Evolutionary conservation across 2,329 filamentous ascomycete genomes (phyloP).

Genomic region (Neodidymelliopsis sp.): DNA sequence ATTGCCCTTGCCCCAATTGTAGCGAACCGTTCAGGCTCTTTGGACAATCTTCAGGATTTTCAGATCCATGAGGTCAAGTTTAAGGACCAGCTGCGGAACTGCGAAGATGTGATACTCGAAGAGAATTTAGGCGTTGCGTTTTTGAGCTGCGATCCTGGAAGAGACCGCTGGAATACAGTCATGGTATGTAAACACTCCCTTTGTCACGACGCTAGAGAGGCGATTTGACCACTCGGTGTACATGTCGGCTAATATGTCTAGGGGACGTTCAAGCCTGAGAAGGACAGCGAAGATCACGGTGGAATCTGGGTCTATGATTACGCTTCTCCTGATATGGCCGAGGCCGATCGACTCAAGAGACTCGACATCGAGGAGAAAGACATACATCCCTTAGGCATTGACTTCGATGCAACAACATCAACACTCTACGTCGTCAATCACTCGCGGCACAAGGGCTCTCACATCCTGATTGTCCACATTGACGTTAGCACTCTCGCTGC

Average conservation of each 20-base stretch:
- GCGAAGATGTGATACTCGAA: constrained; percentile 54
- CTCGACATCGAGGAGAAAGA: constrained; percentile 35
- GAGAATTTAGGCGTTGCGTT: constrained; percentile 46
- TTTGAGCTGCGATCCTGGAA: constrained; percentile 53
- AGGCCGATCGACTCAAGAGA: constrained; percentile 28
- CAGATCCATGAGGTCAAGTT: constrained; percentile 45
- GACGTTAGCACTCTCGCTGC: constrained; percentile 30
- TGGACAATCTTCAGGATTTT: constrained; percentile 33
- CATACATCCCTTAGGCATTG: constrained; percentile 55
- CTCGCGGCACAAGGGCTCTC: constrained; percentile 37
- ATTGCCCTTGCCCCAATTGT: constrained; percentile 24
- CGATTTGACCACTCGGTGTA: background rate
- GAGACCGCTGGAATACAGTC: constrained; percentile 56
- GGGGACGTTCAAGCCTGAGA: constrained; percentile 41
- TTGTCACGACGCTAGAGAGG: background rate
- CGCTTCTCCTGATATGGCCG: constrained; percentile 26
- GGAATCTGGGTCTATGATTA: constrained; percentile 53
- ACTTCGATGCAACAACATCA: constrained; percentile 43
- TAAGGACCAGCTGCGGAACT: constrained; percentile 49
- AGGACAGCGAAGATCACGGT: constrained; percentile 27
- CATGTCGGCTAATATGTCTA: constrained; percentile 7
- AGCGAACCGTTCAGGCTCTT: constrained; percentile 30
- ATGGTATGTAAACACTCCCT: constrained; percentile 44
- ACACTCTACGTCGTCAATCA: constrained; percentile 54
- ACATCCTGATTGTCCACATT: constrained; percentile 45